phyloP scores from a whole-genome alignment of 495 filamentous ascomycete species.

The Articulospora tetracladia region DNA sequence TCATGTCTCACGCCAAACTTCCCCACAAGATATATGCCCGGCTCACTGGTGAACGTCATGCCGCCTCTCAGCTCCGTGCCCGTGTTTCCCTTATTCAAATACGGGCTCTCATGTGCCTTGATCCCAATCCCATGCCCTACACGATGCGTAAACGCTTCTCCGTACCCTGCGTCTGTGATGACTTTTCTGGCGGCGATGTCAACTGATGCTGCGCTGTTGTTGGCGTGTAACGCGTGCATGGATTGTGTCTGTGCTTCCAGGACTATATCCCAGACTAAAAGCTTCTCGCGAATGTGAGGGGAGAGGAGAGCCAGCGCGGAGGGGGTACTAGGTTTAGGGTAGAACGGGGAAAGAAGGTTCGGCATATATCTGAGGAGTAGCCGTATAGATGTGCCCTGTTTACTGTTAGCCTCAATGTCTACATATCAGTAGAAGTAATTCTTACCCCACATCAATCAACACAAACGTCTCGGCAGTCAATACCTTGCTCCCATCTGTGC shows the following conservation, averaged over 20 bases:
- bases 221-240: slow-evolving; percentile 35
- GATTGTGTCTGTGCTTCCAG: slow-evolving; percentile 47
- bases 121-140: slow-evolving; percentile 56
- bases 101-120: slow-evolving; percentile 48
- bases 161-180: slow-evolving; percentile 48
- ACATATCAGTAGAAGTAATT: not conserved
- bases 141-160: slow-evolving; percentile 49
- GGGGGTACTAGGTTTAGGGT: slow-evolving; percentile 20
- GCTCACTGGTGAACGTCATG: slow-evolving; percentile 54
- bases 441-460: slow-evolving; percentile 52
- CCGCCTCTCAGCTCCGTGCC: slow-evolving; percentile 36
- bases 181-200: slow-evolving; percentile 50
- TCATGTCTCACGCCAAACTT: slow-evolving; percentile 54
- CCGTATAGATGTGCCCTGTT: slow-evolving; percentile 47
- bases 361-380: slow-evolving; percentile 55
- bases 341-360: slow-evolving; percentile 48
- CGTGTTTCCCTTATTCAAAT: slow-evolving; percentile 52
- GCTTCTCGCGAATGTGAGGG: slow-evolving; percentile 34
- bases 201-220: slow-evolving; percentile 43
- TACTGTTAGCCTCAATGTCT: slow-evolving; percentile 11
- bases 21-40: slow-evolving; percentile 48
- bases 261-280: slow-evolving; percentile 48
- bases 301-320: slow-evolving; percentile 14
- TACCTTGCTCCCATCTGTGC: slow-evolving; percentile 43
- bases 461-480: slow-evolving; percentile 46